Conservation (phyloP, 495 filamentous ascomycete genomes). For the Aspergillus ellipticus region DNA sequence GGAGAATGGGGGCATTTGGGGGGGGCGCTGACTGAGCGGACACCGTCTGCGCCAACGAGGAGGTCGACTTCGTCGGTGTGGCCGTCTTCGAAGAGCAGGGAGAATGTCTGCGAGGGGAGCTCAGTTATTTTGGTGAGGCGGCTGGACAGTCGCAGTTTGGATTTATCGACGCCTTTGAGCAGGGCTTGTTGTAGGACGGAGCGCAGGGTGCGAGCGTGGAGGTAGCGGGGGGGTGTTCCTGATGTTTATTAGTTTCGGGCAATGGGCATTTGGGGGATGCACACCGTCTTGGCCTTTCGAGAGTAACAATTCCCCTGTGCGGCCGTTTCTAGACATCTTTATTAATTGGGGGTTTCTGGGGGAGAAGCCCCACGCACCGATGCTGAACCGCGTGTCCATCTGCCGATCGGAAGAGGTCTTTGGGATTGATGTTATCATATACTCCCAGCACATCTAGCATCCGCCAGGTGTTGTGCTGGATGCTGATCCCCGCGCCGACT, state of each 20-base stretch:
- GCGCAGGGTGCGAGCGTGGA: conserved; percentile 18
- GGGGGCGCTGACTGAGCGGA: conserved; percentile 19
- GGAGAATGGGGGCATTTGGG: background rate
- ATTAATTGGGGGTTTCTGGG: no score
- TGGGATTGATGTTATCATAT: conserved; percentile 16
- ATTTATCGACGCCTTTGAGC: conserved; percentile 16
- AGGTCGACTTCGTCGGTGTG: conserved; percentile 20
- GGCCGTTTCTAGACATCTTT: conserved; percentile 5
- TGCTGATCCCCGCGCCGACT: conserved; percentile 48
- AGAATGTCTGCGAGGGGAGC: background rate
- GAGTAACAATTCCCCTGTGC: conserved; percentile 19
- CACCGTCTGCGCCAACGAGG: conserved; percentile 26
- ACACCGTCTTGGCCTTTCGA: conserved; percentile 13
- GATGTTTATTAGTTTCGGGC: no score
- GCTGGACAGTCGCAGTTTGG: conserved; percentile 10
- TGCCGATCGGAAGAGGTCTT: conserved; percentile 16
- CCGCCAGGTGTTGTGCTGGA: conserved; percentile 28
- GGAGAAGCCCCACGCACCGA: conserved; percentile 18
- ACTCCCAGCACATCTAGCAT: conserved; percentile 22
- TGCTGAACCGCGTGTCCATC: conserved; percentile 22
- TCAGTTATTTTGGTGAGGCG: conserved; percentile 11
- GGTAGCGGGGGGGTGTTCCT: conserved; percentile 14
- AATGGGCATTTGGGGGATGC: no score
- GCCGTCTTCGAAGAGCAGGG: conserved; percentile 20
- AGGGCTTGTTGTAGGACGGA: conserved; percentile 25